Percentiles rank a stretch among this genome's conserved stretches.
Evolutionary conservation across 495 filamentous ascomycete genomes (phyloP).

Genomic region (Filosporella fistucella): DNA sequence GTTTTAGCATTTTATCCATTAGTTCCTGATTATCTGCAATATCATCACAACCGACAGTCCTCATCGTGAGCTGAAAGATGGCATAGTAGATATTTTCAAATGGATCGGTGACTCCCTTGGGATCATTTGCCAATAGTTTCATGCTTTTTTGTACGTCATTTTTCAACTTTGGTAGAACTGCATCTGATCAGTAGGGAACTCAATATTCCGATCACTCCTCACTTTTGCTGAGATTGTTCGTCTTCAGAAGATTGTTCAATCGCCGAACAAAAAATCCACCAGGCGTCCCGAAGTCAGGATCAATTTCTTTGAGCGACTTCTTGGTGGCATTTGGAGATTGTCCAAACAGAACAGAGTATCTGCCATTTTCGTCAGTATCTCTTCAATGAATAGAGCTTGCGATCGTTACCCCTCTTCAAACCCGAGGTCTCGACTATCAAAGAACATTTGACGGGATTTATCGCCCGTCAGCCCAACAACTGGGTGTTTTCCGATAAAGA

Average conservation of each 20-base stretch:
- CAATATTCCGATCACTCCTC: too few relatives aligned
- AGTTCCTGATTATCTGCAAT: conserved; percentile 33
- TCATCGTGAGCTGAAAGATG: conserved; percentile 35
- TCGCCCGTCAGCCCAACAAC: conserved; percentile 36
- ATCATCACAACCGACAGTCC: conserved; percentile 36
- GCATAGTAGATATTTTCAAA: conserved; percentile 35
- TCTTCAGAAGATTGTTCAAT: conserved; percentile 22
- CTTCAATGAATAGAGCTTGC: background rate
- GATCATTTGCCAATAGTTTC: conserved; percentile 12
- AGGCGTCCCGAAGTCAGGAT: conserved; percentile 6
- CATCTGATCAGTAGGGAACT: background rate
- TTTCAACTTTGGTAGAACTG: background rate
- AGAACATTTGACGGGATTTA: conserved; percentile 35
- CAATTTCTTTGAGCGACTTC: background rate
- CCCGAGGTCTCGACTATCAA: conserved; percentile 36
- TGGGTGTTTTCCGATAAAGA: conserved; percentile 40
- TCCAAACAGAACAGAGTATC: conserved; percentile 26
- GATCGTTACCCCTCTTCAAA: conserved; percentile 32
- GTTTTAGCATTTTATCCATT: conserved; percentile 27
- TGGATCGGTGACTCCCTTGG: conserved; percentile 32
- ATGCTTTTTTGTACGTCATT: conserved; percentile 19
- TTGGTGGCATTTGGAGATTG: conserved; percentile 14
- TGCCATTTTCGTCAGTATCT: conserved; percentile 1
- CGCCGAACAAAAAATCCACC: conserved; percentile 15
- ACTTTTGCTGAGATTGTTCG: too few relatives aligned